Percentiles rank a stretch among this genome's conserved stretches.
phyloP scores from a whole-genome alignment of 495 filamentous ascomycete genomes.

The Podospora pseudopauciseta region DNA sequence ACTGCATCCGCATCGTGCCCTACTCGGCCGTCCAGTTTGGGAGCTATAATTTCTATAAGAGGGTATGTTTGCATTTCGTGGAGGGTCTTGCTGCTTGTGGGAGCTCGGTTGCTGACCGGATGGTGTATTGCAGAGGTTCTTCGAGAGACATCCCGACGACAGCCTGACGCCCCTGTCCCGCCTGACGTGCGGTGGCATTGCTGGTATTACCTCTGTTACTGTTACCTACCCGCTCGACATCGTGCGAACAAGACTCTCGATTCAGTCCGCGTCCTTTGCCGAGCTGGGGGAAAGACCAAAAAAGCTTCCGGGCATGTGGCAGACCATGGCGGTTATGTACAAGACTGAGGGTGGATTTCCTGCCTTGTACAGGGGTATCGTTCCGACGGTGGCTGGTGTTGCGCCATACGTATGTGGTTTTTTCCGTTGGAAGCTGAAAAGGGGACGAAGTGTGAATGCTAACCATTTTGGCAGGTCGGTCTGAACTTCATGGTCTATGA shows the following conservation, averaged over 20 bases:
- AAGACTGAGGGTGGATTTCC: constrained; percentile 79
- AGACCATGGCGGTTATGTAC: constrained; percentile 78
- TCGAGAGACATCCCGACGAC: constrained; percentile 65
- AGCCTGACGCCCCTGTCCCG: constrained; percentile 65
- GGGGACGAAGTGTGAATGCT: constrained; percentile 1
- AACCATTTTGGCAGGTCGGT: constrained; percentile 61
- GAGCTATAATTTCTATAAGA: constrained; percentile 95
- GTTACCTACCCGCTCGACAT: constrained; percentile 85
- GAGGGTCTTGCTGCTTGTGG: no score
- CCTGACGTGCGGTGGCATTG: constrained; percentile 78
- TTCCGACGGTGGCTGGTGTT: constrained; percentile 91
- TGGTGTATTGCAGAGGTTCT: constrained; percentile 52
- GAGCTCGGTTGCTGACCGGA: not conserved
- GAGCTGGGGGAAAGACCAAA: constrained; percentile 56
- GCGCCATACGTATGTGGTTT: constrained; percentile 78
- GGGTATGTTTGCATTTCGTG: constrained; percentile 51
- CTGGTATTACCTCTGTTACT: constrained; percentile 88
- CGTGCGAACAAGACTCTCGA: constrained; percentile 89
- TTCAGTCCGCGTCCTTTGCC: constrained; percentile 91
- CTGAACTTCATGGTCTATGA: constrained; percentile 99
- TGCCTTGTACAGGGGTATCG: constrained; percentile 86
- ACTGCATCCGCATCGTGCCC: constrained; percentile 95
- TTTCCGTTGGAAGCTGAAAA: not conserved
- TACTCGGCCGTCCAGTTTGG: constrained; percentile 98
- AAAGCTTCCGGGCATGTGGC: constrained; percentile 90